Percentiles rank a stretch among this genome's conserved stretches.
Conservation (phyloP, 164 flowering plant genomes). For the Vitis labrusca region DNA sequence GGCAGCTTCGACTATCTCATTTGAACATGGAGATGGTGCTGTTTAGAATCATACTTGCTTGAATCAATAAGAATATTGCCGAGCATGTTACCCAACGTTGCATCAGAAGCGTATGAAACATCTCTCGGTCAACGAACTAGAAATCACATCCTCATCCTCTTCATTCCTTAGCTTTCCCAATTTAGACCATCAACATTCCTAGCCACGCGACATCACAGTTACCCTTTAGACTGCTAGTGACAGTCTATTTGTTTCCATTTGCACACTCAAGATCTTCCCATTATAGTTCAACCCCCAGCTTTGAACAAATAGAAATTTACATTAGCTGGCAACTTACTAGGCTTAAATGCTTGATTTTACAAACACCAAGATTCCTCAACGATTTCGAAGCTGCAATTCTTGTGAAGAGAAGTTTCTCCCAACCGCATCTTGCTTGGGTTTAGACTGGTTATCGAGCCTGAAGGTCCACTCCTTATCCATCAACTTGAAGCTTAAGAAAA, state of each 20-base stretch:
- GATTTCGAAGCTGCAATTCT: constrained; percentile 68
- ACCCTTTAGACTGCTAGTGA: constrained; percentile 50
- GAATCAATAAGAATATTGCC: no score
- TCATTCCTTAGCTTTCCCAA: no score
- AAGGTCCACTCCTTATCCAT: constrained; percentile 66
- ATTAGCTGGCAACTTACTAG: constrained; percentile 65
- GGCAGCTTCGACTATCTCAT: no score
- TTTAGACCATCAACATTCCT: constrained; percentile 35
- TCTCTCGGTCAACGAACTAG: no score
- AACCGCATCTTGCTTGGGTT: constrained; percentile 79
- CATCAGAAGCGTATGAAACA: no score
- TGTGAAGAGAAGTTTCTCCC: constrained; percentile 80
- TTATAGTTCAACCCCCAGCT: constrained; percentile 80
- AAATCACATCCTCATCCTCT: no score
- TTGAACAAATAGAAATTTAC: constrained; percentile 85
- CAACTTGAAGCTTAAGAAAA: constrained; percentile 63
- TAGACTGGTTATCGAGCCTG: constrained; percentile 83
- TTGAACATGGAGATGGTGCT: no score
- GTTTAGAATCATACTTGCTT: no score
- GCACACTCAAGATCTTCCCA: constrained; percentile 97
- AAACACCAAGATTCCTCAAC: constrained; percentile 90
- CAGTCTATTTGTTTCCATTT: constrained; percentile 91
- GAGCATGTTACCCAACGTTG: no score
- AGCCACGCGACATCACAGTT: constrained; percentile 82
- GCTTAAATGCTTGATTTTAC: constrained; percentile 76